Evolutionary conservation across 2,329 filamentous ascomycete genomes (phyloP).

Genomic region (Nannizziopsis arthrosporioides): DNA sequence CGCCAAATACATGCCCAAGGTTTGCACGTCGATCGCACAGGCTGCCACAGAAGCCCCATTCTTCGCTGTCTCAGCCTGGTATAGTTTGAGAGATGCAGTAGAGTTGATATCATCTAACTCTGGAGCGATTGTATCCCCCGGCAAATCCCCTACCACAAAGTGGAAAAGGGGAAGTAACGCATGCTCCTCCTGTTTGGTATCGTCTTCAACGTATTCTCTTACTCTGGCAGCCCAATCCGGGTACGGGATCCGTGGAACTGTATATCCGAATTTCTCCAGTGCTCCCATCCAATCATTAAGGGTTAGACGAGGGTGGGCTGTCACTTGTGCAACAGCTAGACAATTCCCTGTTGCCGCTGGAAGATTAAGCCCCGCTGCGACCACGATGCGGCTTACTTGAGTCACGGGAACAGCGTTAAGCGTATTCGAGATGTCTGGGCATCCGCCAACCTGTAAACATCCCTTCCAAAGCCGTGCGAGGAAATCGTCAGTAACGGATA

Average conservation of each 20-base stretch:
- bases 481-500: conserved; percentile 72
- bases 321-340: conserved; percentile 62
- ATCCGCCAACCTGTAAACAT: conserved; percentile 47
- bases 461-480: conserved; percentile 52
- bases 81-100: conserved; percentile 24
- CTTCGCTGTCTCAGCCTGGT: too few relatives aligned
- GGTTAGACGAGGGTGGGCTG: conserved; percentile 62
- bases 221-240: conserved; percentile 56
- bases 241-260: conserved; percentile 55
- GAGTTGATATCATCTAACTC: conserved; percentile 66
- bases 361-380: conserved; percentile 59
- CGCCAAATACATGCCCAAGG: too few relatives aligned
- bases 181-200: too few relatives aligned
- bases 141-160: conserved; percentile 60
- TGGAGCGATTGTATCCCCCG: conserved; percentile 56
- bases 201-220: conserved; percentile 54
- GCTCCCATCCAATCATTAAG: conserved; percentile 66
- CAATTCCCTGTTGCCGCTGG: conserved; percentile 30
- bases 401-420: conserved; percentile 82
- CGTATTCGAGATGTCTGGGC: conserved; percentile 71
- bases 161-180: conserved; percentile 51
- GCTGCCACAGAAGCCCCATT: too few relatives aligned
- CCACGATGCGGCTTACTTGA: conserved; percentile 70
- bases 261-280: conserved; percentile 62
- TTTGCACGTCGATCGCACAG: too few relatives aligned